Evolutionary conservation across 2,329 filamentous ascomycete genomes (phyloP), one percentile per base, ranked within the genome.

Genomic region (Salinomyces thailandicus): DNA sequence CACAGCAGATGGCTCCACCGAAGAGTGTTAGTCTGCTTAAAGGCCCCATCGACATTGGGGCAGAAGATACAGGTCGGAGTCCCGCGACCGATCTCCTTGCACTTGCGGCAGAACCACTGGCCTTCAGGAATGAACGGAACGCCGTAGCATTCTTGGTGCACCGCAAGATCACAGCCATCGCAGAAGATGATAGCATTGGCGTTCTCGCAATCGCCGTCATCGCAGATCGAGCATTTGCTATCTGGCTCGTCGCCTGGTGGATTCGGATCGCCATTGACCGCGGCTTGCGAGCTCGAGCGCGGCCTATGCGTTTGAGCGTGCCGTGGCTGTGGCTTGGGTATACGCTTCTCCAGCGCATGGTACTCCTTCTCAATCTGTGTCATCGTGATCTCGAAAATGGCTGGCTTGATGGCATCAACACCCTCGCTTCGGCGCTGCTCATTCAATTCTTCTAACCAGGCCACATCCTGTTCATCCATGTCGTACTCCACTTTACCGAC

Each of bases 301-400:
- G 87, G 89, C 22, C 89, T 74, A 56, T 95, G 87, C 3, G 86
- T 95, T 62, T 95, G 89, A 11, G 89, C 87, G 31, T 91, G 87
- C 51, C 95, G 95, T 0, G 89, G 89, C 53, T 94, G 94, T 11
- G 87, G 85, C 58, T 98, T 98, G 0, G 91, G 91, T 55, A 98
- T 96, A 42, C 86, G 75, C 66, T 93, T 95, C 61, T 98, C 91
- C 5, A 98, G 68, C 5, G 85, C 83, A 59, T 96, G 85, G 85
- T 91, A 98, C 59, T 96, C 89, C 62, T 95, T 95, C 61, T 98
- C 91, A 41, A 98, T 95, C 60, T 95, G 95, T 7, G 91, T 98
- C 64, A 98, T 93, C 12, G 87, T 93, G 44, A 96, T 93, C 59
- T 98, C 91, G 53, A 98, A 95, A 34, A 95, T 77, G 44, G 93